A percentile compares a stretch with the other conserved stretches of the same genome.
Conservation (phyloP, 1,284 basidiomycete genomes). For the Fomitopsis schrenkii region DNA sequence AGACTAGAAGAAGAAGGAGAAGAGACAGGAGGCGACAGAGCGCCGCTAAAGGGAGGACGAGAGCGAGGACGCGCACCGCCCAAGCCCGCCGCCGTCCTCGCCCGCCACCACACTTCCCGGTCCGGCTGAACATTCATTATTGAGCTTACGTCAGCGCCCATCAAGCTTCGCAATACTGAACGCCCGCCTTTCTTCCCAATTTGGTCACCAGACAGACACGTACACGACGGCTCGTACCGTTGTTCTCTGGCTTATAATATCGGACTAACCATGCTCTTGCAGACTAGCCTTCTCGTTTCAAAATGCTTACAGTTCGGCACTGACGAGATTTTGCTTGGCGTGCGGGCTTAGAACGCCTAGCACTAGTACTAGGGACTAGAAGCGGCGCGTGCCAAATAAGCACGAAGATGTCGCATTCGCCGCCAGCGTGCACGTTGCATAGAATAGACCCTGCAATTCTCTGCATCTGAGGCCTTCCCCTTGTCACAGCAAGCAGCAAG, state of each 20-base stretch:
- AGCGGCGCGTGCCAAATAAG: background rate
- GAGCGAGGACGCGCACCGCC: background rate
- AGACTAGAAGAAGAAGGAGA: background rate
- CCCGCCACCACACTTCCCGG: background rate
- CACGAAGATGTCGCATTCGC: background rate
- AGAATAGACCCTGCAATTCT: no score
- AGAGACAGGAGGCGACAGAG: constrained; percentile 3
- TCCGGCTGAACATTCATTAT: background rate
- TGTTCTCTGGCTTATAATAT: no score
- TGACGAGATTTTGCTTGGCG: background rate
- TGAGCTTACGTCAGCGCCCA: background rate
- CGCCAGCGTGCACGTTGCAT: no score
- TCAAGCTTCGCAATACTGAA: background rate
- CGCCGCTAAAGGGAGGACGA: constrained; percentile 2
- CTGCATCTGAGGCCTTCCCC: no score
- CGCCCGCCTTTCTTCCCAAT: background rate
- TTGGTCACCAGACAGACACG: no score
- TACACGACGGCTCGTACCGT: no score
- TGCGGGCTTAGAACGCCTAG: background rate
- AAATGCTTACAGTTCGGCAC: no score
- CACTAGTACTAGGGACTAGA: background rate
- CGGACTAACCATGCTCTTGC: no score
- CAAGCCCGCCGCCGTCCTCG: background rate
- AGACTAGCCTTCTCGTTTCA: no score
- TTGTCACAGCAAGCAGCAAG: no score